phyloP scores from a whole-genome alignment of 768 basidiomycete genomes.

The Lentinula sp. region DNA sequence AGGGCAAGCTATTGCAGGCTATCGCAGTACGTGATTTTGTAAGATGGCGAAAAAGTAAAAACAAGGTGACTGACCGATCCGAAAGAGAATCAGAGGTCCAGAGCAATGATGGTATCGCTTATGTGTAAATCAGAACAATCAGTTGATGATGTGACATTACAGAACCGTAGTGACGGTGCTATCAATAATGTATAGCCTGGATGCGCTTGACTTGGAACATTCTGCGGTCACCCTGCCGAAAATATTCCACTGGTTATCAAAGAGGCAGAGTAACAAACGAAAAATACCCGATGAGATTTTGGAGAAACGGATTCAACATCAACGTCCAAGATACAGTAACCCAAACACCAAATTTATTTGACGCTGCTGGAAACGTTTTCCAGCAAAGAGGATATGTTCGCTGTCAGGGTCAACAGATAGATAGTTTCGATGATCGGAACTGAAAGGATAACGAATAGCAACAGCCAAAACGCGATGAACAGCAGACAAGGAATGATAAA shows the following conservation, averaged over 20 bases:
- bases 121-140: conserved; percentile 16
- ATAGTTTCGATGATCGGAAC: conserved; percentile 43
- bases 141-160: conserved; percentile 17
- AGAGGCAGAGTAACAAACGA: conserved; percentile 10
- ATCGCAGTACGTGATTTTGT: not conserved
- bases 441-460: conserved; percentile 59
- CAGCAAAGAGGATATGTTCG: conserved; percentile 26
- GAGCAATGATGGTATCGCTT: conserved; percentile 33
- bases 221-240: conserved; percentile 27
- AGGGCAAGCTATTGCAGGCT: conserved; percentile 31
- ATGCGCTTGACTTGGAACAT: conserved; percentile 35
- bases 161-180: conserved; percentile 37
- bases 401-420: conserved; percentile 37
- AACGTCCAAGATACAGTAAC: conserved; percentile 49
- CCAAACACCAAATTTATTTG: conserved; percentile 56
- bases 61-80: conserved; percentile 34
- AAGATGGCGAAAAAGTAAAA: not conserved
- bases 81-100: conserved; percentile 42
- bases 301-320: conserved; percentile 33
- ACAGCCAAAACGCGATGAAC: conserved; percentile 50
- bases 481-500: conserved; percentile 33
- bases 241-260: conserved; percentile 31
- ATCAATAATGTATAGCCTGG: conserved; percentile 56
- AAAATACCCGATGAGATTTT: not conserved
- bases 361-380: conserved; percentile 30